Evolutionary conservation across 2,329 filamentous ascomycete species (phyloP), one percentile per base, ranked within the genome.

Genomic region (Diplocarpon rosae): DNA sequence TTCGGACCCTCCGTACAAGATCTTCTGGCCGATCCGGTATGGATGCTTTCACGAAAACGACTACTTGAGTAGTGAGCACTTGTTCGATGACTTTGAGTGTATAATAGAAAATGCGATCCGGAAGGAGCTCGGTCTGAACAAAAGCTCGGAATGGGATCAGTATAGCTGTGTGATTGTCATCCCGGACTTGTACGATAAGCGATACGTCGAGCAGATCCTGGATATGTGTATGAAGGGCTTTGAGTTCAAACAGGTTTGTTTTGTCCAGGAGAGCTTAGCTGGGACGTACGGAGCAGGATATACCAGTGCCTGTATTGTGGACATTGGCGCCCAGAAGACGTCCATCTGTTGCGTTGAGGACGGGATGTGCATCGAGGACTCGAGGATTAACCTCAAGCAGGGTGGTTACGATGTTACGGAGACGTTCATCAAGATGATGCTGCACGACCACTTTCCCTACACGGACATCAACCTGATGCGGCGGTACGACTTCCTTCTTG

Each of bases 151-250:
- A 41, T 93, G 89, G 80, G 75, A 76, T 43, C 85, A 93, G 62
- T 96, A 95, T 65, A 92, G 85, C 57, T 95, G 88, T 56, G 89
- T 95, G n/a, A 87, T 96, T 59, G 81, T 98, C 51, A 93, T 98
- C 37, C 92, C 92, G 0, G 92, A 98, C 62, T 72, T 98, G 9
- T 98, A 96, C 66, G 92, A 98, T 66, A 93, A 94, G 63, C 78
- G 78, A 40, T 94, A 95, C 52, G 86, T 96, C 14, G 86, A 87
- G 39, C 80, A 84, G 60, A 69, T 93, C 9, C 70, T 98, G 34
- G 82, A 89, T 45, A 85, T 92, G 48, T 78, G 90, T 56, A 83
- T 96, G 69, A 81, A 77, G 38, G 89, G 90, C 66, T 92, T 95
- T 59, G 83, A 88, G 45, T 95, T 98, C 61, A 83, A 78, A 51